Conservation (phyloP, 2,329 filamentous ascomycete genomes). For the Fusarium proliferatum region DNA sequence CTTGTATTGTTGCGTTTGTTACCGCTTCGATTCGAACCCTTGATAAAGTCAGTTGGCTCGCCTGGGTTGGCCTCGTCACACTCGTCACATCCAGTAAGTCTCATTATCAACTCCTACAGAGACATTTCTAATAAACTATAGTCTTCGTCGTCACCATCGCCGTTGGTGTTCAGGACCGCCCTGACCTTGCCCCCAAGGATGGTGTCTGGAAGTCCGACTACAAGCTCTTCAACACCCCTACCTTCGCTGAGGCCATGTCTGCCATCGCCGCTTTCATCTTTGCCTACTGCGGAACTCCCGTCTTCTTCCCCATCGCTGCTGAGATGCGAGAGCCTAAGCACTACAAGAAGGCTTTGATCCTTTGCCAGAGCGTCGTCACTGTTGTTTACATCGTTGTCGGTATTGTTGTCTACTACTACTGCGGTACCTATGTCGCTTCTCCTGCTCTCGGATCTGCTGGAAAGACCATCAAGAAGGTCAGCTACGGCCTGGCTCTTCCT, state of each 20-base stretch:
- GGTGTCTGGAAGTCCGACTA: conserved; percentile 48
- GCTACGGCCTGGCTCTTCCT: conserved; percentile 53
- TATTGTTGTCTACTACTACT: conserved; percentile 58
- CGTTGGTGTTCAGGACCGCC: conserved; percentile 38
- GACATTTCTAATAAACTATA: neutral
- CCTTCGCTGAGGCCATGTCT: conserved; percentile 48
- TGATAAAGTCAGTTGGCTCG: conserved; percentile 48
- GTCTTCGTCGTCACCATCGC: conserved; percentile 39
- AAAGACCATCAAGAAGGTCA: conserved; percentile 54
- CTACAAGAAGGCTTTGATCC: conserved; percentile 45
- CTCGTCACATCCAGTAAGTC: conserved; percentile 30
- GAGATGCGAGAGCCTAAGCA: conserved; percentile 49
- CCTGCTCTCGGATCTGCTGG: conserved; percentile 62
- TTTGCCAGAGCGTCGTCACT: conserved; percentile 46
- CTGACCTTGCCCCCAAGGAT: conserved; percentile 23
- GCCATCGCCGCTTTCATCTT: conserved; percentile 52
- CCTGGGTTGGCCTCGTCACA: conserved; percentile 42
- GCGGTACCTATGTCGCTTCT: conserved; percentile 59
- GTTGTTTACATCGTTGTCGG: conserved; percentile 50
- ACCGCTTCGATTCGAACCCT: conserved; percentile 50
- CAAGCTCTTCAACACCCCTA: conserved; percentile 47
- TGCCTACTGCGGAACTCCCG: conserved; percentile 52
- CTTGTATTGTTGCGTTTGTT: conserved; percentile 43
- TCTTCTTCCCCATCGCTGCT: conserved; percentile 49
- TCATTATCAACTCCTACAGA: accelerated